Conservation (phyloP, 495 filamentous ascomycete species). For the Aspergillus incahuasiensis region DNA sequence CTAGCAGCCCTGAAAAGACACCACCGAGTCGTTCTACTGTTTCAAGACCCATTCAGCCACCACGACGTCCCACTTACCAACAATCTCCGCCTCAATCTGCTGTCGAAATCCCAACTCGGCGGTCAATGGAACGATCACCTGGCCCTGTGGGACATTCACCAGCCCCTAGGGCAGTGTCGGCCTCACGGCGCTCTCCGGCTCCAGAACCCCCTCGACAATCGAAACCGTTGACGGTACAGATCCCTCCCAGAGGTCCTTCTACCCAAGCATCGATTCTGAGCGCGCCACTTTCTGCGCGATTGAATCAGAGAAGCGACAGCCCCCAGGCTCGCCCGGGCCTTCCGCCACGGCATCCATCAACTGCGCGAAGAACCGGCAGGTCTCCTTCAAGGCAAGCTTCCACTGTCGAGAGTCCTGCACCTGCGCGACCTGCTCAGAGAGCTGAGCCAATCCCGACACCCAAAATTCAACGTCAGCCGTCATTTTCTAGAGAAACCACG, state of each 20-base stretch:
- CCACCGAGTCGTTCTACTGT: slow-evolving; percentile 19
- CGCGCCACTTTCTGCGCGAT: slow-evolving; percentile 26
- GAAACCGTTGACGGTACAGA: slow-evolving; percentile 35
- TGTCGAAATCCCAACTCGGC: slow-evolving; percentile 19
- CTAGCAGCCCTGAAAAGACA: slow-evolving; percentile 65
- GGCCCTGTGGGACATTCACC: slow-evolving; percentile 4
- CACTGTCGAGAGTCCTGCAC: slow-evolving; percentile 13
- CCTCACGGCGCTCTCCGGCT: slow-evolving; percentile 22
- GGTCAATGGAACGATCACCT: slow-evolving; percentile 28
- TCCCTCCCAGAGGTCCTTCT: slow-evolving; percentile 29
- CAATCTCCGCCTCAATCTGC: slow-evolving; percentile 15
- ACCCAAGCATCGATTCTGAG: slow-evolving; percentile 18
- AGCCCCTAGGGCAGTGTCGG: slow-evolving; percentile 31
- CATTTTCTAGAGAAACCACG: slow-evolving; percentile 29
- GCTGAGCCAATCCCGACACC: slow-evolving; percentile 7
- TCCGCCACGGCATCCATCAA: slow-evolving; percentile 46
- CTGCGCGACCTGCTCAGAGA: slow-evolving; percentile 17
- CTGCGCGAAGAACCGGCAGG: slow-evolving; percentile 19
- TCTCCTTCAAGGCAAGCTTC: slow-evolving; percentile 31
- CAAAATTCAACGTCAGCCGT: slow-evolving; percentile 26
- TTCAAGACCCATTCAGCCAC: slow-evolving; percentile 8
- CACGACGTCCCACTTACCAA: slow-evolving; percentile 15
- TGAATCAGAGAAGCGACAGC: slow-evolving; percentile 26
- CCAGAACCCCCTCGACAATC: slow-evolving; percentile 27
- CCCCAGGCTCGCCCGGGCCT: slow-evolving; percentile 56